phyloP scores from a whole-genome alignment of 805 yeast genomes.

The Jamesozyma rosinii region DNA sequence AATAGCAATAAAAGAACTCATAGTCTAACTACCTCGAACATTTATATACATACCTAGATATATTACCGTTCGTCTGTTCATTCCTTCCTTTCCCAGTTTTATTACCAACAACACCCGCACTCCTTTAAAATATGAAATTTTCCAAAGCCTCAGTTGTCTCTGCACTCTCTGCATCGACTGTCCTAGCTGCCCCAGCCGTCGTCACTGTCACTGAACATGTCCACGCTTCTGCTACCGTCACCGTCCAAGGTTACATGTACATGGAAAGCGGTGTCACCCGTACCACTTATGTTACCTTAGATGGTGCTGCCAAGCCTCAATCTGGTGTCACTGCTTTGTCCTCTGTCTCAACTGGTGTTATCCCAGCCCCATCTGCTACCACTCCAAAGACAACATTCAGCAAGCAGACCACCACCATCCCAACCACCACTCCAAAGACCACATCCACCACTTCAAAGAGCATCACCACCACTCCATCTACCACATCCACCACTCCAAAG shows the following conservation, averaged over 20 bases:
- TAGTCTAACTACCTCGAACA: too few relatives aligned
- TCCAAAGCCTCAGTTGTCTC: constrained; percentile 7
- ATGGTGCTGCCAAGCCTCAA: constrained; percentile 7
- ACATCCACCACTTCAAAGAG: constrained; percentile 12
- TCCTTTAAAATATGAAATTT: too few relatives aligned
- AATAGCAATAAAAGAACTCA: too few relatives aligned
- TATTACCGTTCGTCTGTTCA: too few relatives aligned
- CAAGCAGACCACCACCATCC: constrained; percentile 8
- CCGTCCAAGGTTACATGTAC: constrained; percentile 25
- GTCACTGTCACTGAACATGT: constrained; percentile 28
- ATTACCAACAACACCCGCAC: too few relatives aligned
- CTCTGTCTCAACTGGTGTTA: constrained; percentile 2
- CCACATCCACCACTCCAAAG: constrained; percentile 1
- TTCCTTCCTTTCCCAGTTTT: too few relatives aligned
- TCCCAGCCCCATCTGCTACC: constrained; percentile 7
- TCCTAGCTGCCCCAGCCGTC: constrained; percentile 22
- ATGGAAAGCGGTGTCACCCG: constrained; percentile 20
- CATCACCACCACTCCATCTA: constrained; percentile 4
- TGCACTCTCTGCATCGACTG: constrained; percentile 10
- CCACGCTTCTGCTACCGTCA: constrained; percentile 18
- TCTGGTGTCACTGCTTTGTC: neutral
- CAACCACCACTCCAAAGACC: constrained; percentile 18
- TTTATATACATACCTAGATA: too few relatives aligned
- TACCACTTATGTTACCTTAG: constrained; percentile 19
- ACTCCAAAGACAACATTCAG: constrained; percentile 3